Percentiles rank a stretch among this genome's conserved stretches.
phyloP scores from a whole-genome alignment of 257 asterid genomes.

The Solanum gracilifrons region DNA sequence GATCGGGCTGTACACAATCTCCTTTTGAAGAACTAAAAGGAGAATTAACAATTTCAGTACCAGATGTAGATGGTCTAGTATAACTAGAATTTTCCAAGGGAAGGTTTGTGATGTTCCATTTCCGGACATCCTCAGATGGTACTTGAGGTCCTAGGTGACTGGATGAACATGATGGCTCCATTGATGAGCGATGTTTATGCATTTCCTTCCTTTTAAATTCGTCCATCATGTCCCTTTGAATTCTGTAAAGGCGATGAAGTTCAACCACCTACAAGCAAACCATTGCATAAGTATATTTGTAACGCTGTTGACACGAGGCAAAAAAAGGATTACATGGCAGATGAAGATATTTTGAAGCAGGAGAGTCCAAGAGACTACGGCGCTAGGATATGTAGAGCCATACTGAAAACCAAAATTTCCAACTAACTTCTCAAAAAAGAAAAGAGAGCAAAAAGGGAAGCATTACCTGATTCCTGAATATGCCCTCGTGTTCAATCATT shows the following conservation, averaged over 20 bases:
- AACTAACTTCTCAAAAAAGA: background rate
- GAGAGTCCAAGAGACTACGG: background rate
- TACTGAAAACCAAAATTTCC: background rate
- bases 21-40: slow-evolving; percentile 69
- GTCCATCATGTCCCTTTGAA: slow-evolving; percentile 92
- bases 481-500: slow-evolving; percentile 89
- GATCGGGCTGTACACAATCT: slow-evolving; percentile 22
- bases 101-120: slow-evolving; percentile 47
- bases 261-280: slow-evolving; percentile 49
- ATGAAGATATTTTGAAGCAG: background rate
- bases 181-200: slow-evolving; percentile 30
- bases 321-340: background rate
- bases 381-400: background rate
- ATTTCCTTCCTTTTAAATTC: slow-evolving; percentile 43
- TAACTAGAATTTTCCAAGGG: slow-evolving; percentile 42
- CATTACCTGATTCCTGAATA: slow-evolving; percentile 72
- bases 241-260: slow-evolving; percentile 81
- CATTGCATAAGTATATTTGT: background rate
- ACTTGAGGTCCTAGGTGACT: slow-evolving; percentile 52
- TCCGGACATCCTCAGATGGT: slow-evolving; percentile 55
- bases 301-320: background rate
- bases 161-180: slow-evolving; percentile 71
- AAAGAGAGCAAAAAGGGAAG: background rate
- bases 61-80: slow-evolving; percentile 38
- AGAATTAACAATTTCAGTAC: slow-evolving; percentile 49